These are phyloP conservation scores for Zoysia matrella DNA, from an alignment of 202 grass and related monocot species.

Conservation along the genomic window DNA sequence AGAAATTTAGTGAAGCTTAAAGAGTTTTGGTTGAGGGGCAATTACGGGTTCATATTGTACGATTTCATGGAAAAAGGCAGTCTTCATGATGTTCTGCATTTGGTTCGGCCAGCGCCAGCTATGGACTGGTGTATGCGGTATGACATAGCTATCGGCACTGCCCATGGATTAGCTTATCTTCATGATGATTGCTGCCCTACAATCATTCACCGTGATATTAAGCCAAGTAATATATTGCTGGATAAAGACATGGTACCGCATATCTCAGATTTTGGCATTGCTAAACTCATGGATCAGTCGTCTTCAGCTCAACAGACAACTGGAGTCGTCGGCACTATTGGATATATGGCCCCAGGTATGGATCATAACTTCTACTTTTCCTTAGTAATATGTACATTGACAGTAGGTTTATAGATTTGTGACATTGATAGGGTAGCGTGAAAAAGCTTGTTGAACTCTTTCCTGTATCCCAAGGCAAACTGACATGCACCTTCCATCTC, in stretches of 20 bases:
- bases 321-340: conserved; percentile 66
- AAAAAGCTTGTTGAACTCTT: neutral
- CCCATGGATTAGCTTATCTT: no score
- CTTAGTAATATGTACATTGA: neutral
- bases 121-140: no score
- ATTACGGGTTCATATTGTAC: no score
- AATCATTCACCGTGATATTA: no score
- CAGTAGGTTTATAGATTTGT: neutral
- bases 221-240: no score
- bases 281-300: conserved; percentile 61
- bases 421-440: neutral
- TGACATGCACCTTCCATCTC: neutral
- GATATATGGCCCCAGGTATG: conserved; percentile 86
- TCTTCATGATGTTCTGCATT: no score
- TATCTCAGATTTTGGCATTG: conserved; percentile 94
- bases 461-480: neutral
- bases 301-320: conserved; percentile 57
- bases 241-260: conserved; percentile 69
- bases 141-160: no score
- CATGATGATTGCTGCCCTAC: no score
- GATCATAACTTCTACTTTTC: neutral
- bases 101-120: no score
- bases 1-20: no score
- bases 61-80: no score
- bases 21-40: no score